Conservation (phyloP, 129 eudicot species). For the Arctium minus region DNA sequence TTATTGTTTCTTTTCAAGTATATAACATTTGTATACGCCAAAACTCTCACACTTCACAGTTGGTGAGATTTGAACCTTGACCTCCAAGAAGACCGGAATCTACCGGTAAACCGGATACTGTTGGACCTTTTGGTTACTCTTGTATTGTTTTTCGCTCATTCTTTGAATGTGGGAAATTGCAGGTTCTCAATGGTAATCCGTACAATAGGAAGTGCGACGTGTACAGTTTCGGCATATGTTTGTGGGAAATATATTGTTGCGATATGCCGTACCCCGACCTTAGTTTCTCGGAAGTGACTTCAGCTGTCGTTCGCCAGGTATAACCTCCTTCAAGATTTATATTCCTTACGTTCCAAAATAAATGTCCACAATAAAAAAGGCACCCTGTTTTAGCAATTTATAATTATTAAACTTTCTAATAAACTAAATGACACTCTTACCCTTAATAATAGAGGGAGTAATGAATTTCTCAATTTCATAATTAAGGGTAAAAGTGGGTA, state of each 20-base stretch:
- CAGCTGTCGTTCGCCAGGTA: slow-evolving; percentile 42
- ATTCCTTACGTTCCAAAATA: neutral
- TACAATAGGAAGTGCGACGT: slow-evolving; percentile 43
- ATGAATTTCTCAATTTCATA: neutral
- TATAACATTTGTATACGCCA: neutral
- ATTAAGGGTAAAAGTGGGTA: neutral
- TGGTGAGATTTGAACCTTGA: neutral
- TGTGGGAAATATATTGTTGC: slow-evolving; percentile 41
- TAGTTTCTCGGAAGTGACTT: slow-evolving; percentile 38
- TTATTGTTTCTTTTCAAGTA: neutral
- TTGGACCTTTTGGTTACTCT: neutral
- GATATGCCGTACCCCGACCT: slow-evolving; percentile 43
- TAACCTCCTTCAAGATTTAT: neutral
- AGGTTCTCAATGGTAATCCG: slow-evolving; percentile 41
- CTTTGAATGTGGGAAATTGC: neutral
- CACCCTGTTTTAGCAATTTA: neutral
- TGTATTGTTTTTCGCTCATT: neutral
- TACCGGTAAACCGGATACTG: neutral
- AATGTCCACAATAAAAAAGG: neutral
- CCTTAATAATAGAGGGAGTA: neutral
- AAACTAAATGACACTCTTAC: neutral
- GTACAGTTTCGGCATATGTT: slow-evolving; percentile 39
- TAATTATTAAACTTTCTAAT: neutral
- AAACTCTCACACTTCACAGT: neutral
- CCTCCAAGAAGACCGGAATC: neutral